phyloP scores from a whole-genome alignment of 2,329 filamentous ascomycete genomes.

The Phialophora chinensis region DNA sequence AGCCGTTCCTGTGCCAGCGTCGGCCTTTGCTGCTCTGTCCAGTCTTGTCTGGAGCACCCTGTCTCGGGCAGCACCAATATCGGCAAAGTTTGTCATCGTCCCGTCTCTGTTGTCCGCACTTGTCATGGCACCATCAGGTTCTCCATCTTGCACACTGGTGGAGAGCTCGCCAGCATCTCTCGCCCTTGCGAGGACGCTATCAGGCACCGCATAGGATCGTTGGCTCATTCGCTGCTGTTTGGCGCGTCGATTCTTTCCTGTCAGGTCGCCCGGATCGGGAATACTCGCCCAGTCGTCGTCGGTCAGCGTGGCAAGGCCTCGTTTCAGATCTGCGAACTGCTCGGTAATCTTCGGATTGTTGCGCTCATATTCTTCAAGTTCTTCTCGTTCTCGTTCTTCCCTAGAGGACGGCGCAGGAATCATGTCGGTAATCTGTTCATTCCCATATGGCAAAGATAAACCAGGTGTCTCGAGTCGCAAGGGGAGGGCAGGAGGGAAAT shows the following conservation, averaged over 20 bases:
- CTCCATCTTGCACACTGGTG: conserved; percentile 86
- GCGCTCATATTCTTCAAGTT: conserved; percentile 92
- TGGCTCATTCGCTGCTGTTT: conserved; percentile 84
- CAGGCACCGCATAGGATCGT: conserved; percentile 93
- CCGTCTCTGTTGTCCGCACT: conserved; percentile 68
- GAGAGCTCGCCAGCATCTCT: conserved; percentile 80
- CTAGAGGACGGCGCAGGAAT: conserved; percentile 66
- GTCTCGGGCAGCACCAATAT: conserved; percentile 94
- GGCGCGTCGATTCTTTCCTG: conserved; percentile 85
- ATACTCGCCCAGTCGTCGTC: conserved; percentile 97
- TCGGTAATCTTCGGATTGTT: conserved; percentile 98
- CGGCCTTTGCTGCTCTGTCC: conserved; percentile 80
- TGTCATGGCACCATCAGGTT: conserved; percentile 55
- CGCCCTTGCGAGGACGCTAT: conserved; percentile 89
- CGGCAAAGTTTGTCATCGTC: conserved; percentile 96
- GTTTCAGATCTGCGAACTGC: conserved; percentile 95
- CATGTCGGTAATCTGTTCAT: conserved; percentile 80
- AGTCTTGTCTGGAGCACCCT: conserved; percentile 94
- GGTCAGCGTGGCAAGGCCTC: conserved; percentile 82
- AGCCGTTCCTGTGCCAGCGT: conserved; percentile 75
- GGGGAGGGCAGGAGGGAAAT: conserved; percentile 28
- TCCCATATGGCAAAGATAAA: conserved; percentile 71
- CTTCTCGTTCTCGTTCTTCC: conserved; percentile 90
- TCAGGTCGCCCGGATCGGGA: conserved; percentile 95
- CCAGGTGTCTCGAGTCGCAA: conserved; percentile 46